Evolutionary conservation across 208 protist species (phyloP).

Genomic region (Acanthamoeba quina): DNA sequence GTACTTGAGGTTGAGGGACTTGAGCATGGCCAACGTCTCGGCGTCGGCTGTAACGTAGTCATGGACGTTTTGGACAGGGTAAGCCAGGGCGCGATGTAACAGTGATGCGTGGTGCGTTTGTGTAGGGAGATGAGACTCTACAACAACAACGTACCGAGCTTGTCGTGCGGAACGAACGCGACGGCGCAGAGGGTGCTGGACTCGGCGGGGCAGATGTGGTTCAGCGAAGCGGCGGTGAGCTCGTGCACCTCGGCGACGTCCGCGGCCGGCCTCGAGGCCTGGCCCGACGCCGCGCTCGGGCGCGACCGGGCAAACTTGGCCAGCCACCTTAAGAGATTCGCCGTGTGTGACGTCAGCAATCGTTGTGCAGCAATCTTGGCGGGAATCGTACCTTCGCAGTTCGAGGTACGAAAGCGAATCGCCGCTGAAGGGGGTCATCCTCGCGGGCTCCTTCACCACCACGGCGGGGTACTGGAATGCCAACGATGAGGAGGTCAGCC

Average conservation of each 20-base stretch:
- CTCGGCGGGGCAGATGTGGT: conserved; percentile 5
- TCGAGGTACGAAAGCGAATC: conserved; percentile 29
- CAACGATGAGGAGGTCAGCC: neutral
- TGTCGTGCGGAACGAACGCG: neutral
- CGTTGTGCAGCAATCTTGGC: too few relatives aligned
- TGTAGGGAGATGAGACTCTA: too few relatives aligned
- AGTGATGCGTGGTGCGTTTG: too few relatives aligned
- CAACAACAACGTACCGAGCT: conserved; percentile 16
- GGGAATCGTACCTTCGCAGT: neutral
- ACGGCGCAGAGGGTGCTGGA: conserved; percentile 46
- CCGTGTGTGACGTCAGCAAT: neutral
- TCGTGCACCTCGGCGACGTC: neutral
- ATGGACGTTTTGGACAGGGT: neutral
- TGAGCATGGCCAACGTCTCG: neutral
- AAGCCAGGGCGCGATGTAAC: neutral
- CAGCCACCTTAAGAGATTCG: neutral
- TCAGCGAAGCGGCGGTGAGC: conserved; percentile 7
- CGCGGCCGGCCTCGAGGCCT: neutral
- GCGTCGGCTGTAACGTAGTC: neutral
- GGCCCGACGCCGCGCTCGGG: neutral
- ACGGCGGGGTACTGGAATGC: conserved; percentile 49
- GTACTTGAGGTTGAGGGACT: conserved; percentile 40
- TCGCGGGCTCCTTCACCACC: conserved; percentile 46
- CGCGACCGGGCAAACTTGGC: conserved; percentile 15
- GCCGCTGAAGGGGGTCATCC: neutral